phyloP scores from a whole-genome alignment of 1,139 yeast species.

The Protomyces gravidus region DNA sequence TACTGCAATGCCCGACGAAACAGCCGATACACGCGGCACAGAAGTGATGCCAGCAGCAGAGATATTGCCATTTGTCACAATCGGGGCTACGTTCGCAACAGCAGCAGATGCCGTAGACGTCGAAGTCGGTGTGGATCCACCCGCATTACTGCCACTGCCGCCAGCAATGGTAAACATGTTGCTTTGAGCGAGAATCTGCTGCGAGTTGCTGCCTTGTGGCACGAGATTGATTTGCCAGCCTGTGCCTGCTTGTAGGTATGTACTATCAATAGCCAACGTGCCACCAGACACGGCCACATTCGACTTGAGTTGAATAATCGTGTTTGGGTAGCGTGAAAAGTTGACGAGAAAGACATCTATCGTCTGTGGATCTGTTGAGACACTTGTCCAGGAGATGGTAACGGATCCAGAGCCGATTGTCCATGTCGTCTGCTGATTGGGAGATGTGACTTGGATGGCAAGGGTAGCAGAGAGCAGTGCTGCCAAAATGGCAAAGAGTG shows the following conservation, averaged over 20 bases:
- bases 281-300: conserved; percentile 13
- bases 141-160: background rate
- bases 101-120: background rate
- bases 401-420: conserved; percentile 3
- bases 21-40: background rate
- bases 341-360: conserved; percentile 24
- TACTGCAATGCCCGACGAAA: background rate
- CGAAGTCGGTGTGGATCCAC: background rate
- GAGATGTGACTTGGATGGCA: conserved; percentile 20
- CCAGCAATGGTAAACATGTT: conserved; percentile 20
- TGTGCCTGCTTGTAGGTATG: conserved; percentile 7
- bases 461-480: conserved; percentile 10
- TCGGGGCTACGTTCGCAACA: background rate
- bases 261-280: background rate
- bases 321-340: conserved; percentile 21
- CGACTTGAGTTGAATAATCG: background rate
- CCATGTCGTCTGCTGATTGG: conserved; percentile 14
- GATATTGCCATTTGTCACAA: background rate
- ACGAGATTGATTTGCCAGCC: conserved; percentile 26
- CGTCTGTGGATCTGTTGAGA: conserved; percentile 16
- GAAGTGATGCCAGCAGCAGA: background rate
- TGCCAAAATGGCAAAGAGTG: conserved; percentile 6
- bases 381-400: conserved; percentile 23
- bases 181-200: conserved; percentile 27
- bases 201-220: conserved; percentile 8